Evolutionary conservation across 2,329 filamentous ascomycete species (phyloP), one percentile per base, ranked within the genome.

Genomic region (Tolypocladium sp.): DNA sequence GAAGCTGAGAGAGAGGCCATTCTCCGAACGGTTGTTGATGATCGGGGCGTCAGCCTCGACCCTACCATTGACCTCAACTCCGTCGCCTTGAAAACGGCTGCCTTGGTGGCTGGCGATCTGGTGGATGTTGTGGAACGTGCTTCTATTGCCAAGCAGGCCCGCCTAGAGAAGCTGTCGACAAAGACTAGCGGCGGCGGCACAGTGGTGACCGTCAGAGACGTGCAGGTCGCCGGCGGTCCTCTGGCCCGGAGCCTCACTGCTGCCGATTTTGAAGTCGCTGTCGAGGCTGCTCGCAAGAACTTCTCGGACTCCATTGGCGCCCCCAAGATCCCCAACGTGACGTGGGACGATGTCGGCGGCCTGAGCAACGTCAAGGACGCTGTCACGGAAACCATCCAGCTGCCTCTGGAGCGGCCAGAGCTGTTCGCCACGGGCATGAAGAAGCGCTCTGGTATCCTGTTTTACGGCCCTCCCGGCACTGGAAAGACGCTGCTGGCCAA

Each of bases 371-470:
- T 97, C 71, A 97, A 97, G 77, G 92, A 96, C 65, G 92, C 93
- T n/a, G 89, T 97, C 57, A 90, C 91, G 71, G 94, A 97, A 73
- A 97, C 94, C 0, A 97, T 97, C 58, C 93, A 97, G 71, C 80
- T 97, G 41, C 94, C 93, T 0, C 82, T 97, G 1, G 91, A 96
- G 62, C 83, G 92, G 12, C 93, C 93, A 1, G 94, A 97, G 72
- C 82, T 97, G 1, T 97, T 97, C 68, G 92, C 92, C 38, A 95
- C 93, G 77, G 94, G 93, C 56, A 94, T 97, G 89, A 97, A 97
- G 82, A 97, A 97, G 78, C 87, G 93, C 49, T 96, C 91, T 27
- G 92, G 92, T 66, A 96, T 96, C 64, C 74, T 96, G 30, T 96
- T 96, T 75, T 96, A 96, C 68, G 92, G 92, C 0, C 92, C 92